Evolutionary conservation across 2,329 filamentous ascomycete genomes (phyloP), one percentile per base, ranked within the genome.

Genomic region (Metarhizium guizhouense): DNA sequence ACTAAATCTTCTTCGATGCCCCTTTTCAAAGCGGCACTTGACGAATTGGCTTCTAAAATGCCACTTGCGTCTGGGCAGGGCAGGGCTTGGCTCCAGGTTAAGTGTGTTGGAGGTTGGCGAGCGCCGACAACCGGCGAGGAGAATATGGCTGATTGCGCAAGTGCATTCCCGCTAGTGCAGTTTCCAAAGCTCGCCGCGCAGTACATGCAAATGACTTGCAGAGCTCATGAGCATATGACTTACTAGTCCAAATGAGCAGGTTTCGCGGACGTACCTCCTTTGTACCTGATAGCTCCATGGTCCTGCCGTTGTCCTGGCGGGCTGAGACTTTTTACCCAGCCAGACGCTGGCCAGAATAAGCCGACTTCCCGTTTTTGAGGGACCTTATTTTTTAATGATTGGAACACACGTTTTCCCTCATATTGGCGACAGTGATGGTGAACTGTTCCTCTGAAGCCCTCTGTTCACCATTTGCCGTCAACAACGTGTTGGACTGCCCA

Each of bases 81-180:
- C 1, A 14, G 38, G 38, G 38, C 38, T 40, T 11, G 10, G 32
- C 32, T 34, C 32, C 32, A 34, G 32, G 32, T 47, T 25, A 29
- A 47, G 43, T 47, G 43, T 7, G 43, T 25, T 47, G 43, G 43
- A 47, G n/a, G 43, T 18, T 14, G 47, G 52, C 38, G 18, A 16
- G 7, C 47, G 51, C 51, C 47, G 55, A 54, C 47, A 47, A 56
- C 55, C 47, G 47, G 55, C 52, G 29, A 54, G 29, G 32, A 42
- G 51, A 32, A 8, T 16, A 30, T 32, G 51, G 7, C 7, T 53
- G 29, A 54, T 52, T 50, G 52, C 48, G 52, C 51, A 52, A 51
- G 30, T 38, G 7, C 18, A 50, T 25, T 25, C 25, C 25, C 25
- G 4, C 25, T 25, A 25, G 1, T 1, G 25, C 25, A 25, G 25